These are phyloP conservation scores for Candida taoyuanica DNA, from an alignment of 805 yeast species.

Conservation along the genomic window DNA sequence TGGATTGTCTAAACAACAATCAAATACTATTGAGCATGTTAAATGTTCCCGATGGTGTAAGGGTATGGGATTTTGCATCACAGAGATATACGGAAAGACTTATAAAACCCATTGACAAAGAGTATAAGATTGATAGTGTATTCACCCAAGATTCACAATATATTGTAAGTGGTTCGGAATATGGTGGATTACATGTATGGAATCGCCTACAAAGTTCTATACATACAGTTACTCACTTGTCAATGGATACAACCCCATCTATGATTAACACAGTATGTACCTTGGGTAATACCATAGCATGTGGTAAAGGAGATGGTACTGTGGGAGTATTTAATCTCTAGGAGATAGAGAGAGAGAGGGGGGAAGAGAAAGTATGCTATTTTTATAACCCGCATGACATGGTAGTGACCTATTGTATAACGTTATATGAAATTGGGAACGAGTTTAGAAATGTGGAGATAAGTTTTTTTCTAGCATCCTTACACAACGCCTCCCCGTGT, in stretches of 20 bases:
- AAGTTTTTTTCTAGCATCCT: too few relatives aligned
- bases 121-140: constrained; percentile 13
- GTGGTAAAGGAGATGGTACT: constrained; percentile 5
- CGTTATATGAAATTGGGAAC: too few relatives aligned
- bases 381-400: too few relatives aligned
- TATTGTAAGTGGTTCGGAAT: constrained; percentile 12
- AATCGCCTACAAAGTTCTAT: neutral
- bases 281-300: neutral
- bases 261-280: constrained; percentile 2
- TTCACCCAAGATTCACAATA: neutral
- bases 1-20: neutral
- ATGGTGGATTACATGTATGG: constrained; percentile 11
- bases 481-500: too few relatives aligned
- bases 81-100: neutral
- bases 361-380: too few relatives aligned
- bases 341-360: too few relatives aligned
- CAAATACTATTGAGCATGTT: constrained; percentile 8
- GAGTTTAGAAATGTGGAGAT: too few relatives aligned
- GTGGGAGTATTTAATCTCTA: neutral
- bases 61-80: constrained; percentile 4
- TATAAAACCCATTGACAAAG: constrained; percentile 2
- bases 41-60: constrained; percentile 1
- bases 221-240: neutral
- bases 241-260: neutral
- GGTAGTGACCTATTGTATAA: too few relatives aligned